Base-by-base conservation (phyloP, 2,329 filamentous ascomycete species). In the Grosmannia huntii region DNA sequence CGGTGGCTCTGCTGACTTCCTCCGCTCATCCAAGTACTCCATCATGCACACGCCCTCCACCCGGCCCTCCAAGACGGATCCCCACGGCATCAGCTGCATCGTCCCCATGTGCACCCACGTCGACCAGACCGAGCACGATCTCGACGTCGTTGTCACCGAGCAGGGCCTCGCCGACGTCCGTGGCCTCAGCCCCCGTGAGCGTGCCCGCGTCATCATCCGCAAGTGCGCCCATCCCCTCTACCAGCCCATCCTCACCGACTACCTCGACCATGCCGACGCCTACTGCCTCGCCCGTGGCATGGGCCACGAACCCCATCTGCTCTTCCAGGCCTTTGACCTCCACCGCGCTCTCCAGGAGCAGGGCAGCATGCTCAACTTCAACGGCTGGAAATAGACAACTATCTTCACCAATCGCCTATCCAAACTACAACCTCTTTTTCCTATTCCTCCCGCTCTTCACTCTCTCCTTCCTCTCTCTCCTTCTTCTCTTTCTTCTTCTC, bases 31-130 rank as follows among this genome's bases (percentile, higher is more conserved):
- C 61, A 92, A 92, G 73, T 90, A 95, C 79, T 86, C 81, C 66
- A 95, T 95, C 77, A 65, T 95, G 90, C 90, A 95, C 77, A 95
- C 90, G 1, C 90, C 90, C 1, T 88, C 83, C 23, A 86, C 87
- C 1, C 81, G 90, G 25, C 89, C 89, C 12, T 83, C 81, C 66
- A 95, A 94, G 79, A 86, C 81, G 16, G 90, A 95, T 70, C 89
- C 89, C 1, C 83, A 84, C 59, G 90, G 90, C 64, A 82, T 95
- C 59, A 85, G 79, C 64, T 94, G 89, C 74, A 95, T 95, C 66
- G 89, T 95, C n/a, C 90, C 90, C 60, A 92, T 95, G 87, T 90
- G 86, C 74, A 95, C 89, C 4, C 90, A 95, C 73, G 78, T 95
- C 64, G 90, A 95, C 72, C 90, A 95, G 79, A 95, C 90, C 0